Evolutionary conservation across 305 asterid species (phyloP).

Genomic region (Fraxinus dipetala): DNA sequence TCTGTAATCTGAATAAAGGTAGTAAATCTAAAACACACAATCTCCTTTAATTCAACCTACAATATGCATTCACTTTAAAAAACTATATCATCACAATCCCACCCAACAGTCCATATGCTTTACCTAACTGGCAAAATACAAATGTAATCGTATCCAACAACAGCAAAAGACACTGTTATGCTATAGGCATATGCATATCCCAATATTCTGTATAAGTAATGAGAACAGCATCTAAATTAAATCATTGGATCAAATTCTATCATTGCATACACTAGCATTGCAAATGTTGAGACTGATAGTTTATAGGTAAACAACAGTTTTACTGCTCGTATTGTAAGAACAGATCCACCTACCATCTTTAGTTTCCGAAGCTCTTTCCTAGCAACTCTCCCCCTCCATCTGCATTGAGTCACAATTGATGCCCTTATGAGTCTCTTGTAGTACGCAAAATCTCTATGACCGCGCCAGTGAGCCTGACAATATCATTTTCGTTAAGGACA

Average conservation of each 20-base stretch:
- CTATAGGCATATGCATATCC: not conserved
- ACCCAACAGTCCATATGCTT: not conserved
- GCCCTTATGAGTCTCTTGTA: slow-evolving; percentile 70
- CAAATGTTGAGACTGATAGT: not conserved
- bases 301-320: slow-evolving; percentile 4
- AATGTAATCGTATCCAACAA: not conserved
- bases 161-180: not conserved
- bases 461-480: slow-evolving; percentile 77
- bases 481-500: slow-evolving; percentile 24
- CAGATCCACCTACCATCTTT: slow-evolving; percentile 59
- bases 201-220: not conserved
- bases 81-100: not conserved
- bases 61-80: slow-evolving; percentile 20
- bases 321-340: slow-evolving; percentile 16
- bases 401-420: slow-evolving; percentile 67
- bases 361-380: slow-evolving; percentile 76
- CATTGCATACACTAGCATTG: slow-evolving; percentile 3
- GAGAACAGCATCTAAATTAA: slow-evolving; percentile 6
- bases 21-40: slow-evolving; percentile 3
- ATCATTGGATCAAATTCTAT: slow-evolving; percentile 14
- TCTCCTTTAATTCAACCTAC: slow-evolving; percentile 11
- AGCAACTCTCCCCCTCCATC: slow-evolving; percentile 86
- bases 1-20: not conserved
- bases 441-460: slow-evolving; percentile 67
- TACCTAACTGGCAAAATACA: not conserved